These are phyloP conservation scores for Eleusine indica DNA, from an alignment of 176 grass and related monocot species.

Conservation along the genomic window DNA sequence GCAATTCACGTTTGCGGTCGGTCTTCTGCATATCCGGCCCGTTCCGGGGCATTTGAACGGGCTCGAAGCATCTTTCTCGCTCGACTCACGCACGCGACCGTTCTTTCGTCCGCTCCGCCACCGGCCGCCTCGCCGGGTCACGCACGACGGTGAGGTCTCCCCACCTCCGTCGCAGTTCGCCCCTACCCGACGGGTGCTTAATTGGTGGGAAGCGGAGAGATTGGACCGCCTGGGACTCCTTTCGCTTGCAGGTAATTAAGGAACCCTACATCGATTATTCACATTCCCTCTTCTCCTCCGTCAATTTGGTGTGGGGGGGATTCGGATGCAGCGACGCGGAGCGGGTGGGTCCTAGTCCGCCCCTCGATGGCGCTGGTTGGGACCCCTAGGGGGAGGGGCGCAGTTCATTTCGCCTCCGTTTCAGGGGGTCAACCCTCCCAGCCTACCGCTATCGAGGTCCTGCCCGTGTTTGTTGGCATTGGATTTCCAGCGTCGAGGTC, in stretches of 20 bases:
- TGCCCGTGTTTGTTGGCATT: neutral
- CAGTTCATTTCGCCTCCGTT: neutral
- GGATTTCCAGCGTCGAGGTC: neutral
- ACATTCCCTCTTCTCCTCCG: neutral
- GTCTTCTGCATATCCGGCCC: too few relatives aligned
- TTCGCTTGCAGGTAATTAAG: neutral
- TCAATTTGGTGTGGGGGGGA: neutral
- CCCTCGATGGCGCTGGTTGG: neutral
- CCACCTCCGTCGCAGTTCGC: neutral
- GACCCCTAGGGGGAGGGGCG: neutral
- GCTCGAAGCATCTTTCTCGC: neutral
- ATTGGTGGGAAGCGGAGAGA: neutral
- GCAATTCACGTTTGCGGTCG: too few relatives aligned
- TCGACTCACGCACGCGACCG: neutral
- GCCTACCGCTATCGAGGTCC: neutral
- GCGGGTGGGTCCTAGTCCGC: neutral
- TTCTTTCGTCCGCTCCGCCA: neutral
- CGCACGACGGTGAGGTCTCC: neutral
- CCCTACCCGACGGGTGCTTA: neutral
- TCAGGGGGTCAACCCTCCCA: neutral
- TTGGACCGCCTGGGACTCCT: neutral
- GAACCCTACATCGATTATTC: neutral
- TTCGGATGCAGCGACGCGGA: neutral
- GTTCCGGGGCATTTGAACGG: neutral
- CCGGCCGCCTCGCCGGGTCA: neutral